phyloP scores from a whole-genome alignment of 2,329 filamentous ascomycete genomes.

The Neonectria coccinea region DNA sequence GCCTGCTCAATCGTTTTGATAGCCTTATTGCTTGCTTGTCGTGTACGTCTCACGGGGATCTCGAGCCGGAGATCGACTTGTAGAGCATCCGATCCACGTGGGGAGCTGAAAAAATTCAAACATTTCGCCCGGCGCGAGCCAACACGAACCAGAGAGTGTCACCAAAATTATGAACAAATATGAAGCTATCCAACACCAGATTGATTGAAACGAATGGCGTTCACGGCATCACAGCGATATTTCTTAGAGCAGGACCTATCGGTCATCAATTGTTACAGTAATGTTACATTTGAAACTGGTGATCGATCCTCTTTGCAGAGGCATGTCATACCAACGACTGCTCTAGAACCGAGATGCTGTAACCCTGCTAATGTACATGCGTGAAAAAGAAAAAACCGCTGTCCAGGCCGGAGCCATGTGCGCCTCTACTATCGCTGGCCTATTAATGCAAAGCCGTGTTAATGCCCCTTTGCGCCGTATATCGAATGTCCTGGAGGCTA shows the following conservation, averaged over 20 bases:
- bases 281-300: conserved; percentile 27
- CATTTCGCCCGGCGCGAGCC: conserved; percentile 3
- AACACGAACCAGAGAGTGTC: background rate
- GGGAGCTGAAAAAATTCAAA: conserved; percentile 42
- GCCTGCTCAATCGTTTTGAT: background rate
- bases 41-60: conserved; percentile 6
- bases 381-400: conserved; percentile 14
- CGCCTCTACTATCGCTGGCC: conserved; percentile 13
- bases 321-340: conserved; percentile 14
- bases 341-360: conserved; percentile 11
- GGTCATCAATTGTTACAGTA: conserved; percentile 7
- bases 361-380: conserved; percentile 20
- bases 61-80: background rate
- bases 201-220: background rate
- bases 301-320: conserved; percentile 12
- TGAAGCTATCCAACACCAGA: background rate
- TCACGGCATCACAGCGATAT: background rate
- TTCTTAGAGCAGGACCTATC: background rate
- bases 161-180: too few relatives aligned
- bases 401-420: conserved; percentile 12
- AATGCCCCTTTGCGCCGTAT: conserved; percentile 24
- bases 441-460: conserved; percentile 26
- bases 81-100: conserved; percentile 14
- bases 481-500: conserved; percentile 11
- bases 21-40: conserved; percentile 4